Base-by-base conservation (phyloP, 2,329 filamentous ascomycete species). In the Fusarium sp. region DNA sequence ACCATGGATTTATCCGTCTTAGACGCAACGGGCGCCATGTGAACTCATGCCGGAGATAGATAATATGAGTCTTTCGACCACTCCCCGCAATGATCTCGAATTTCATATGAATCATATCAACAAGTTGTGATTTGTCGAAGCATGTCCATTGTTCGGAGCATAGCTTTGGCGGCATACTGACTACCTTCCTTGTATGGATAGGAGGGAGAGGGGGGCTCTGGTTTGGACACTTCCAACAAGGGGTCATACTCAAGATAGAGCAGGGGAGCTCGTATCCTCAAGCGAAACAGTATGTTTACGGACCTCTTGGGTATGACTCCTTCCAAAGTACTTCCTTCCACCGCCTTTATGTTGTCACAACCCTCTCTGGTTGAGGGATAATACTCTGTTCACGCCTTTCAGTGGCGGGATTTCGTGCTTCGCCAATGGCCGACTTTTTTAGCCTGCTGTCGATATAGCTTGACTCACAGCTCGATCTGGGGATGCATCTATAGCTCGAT, bases 391-490 rank as follows among this genome's bases (percentile, higher is more conserved):
- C 31, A 62, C 59, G 59, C n/a, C 40, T 62, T 62, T 14, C 29
- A 16, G 59, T 62, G 59, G 59, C 59, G 47, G 40, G 27, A 62
- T 62, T 50, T 50, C 59, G 59, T 62, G 59, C 59, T 47, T 47
- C 35, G 40, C 25, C 7, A 31, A 47, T 25, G n/a, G 40, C 7
- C 20, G 40, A 20, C 20, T 50, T 50, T 35, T 14, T 35, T 22
- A 33, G n/a, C 20, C 40, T 6, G 13, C 40, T 61, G 29, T 31
- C n/a, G 40, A 31, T 20, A 62, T 16, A 33, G 22, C 7, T 47
- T 18, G 40, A 62, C 40, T 47, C 45, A 38, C 22, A 22, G n/a
- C 27, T 54, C 33, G 14, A 38, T n/a, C 25, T 54, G 33, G 16
- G 18, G 20, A 62, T 54, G 25, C 42, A 18, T 35, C 38, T 18